Base-by-base conservation (phyloP, 768 basidiomycete species). In the Boletellus sp. region DNA sequence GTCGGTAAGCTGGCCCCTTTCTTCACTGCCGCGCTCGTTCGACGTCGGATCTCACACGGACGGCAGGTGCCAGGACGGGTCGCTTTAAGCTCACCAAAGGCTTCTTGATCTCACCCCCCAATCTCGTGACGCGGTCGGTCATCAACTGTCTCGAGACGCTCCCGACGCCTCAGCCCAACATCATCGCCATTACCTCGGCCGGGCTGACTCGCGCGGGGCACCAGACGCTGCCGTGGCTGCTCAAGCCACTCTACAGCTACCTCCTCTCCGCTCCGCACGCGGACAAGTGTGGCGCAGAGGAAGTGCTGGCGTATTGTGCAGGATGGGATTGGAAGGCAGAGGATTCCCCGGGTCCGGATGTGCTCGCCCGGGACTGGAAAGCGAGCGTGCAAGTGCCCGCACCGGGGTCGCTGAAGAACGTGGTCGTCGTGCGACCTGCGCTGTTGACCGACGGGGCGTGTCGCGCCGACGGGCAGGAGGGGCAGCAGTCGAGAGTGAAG, bases 281-380 rank as follows among this genome's bases (percentile, higher is more conserved):
- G 24, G 85, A 88, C 65, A 89, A 88, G 65, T 37, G 79, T 39
- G 84, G 79, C 7, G 64, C 69, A 28, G 87, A 90, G 65, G 70
- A 77, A 24, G 62, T 76, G 2, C 42, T 79, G 4, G 66, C 72
- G 1, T 72, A 84, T 50, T 67, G 70, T 50, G 70, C 77, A 0
- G 84, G 79, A 1, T 74, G 74, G 74, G 24, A 61, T 1, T 85
- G 84, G 83, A 57, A 77, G 35, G 58, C 71, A 12, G 70, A 71
- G n/a, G 77, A 79, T 41, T 65, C 60, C 26, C 71, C 76, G 0
- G 61, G 56, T 0, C 50, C 61, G 8, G 72, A 75, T 0, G 69
- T 84, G 17, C 68, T 85, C 34, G 72, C 71, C 10, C 37, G 41
- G 0, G 70, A 65, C 6, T 84, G 83, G 83, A 65, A 63, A 38